A percentile compares a stretch with the other conserved stretches of the same genome.
phyloP scores from a whole-genome alignment of 139 green algal species.

The Chlorella vulgaris region DNA sequence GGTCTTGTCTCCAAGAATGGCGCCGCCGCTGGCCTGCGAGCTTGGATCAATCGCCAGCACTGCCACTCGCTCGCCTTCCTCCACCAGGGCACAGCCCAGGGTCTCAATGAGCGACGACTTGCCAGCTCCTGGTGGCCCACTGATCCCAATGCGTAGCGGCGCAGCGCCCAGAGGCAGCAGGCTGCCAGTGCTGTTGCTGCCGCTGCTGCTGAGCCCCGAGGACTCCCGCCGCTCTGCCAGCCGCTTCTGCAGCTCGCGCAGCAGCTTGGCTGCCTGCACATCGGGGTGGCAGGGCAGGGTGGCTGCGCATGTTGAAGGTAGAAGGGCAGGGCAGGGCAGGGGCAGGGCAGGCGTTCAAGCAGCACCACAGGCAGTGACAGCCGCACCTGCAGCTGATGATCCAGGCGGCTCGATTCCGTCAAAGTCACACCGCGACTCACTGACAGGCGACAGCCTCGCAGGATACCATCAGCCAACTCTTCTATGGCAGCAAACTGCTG shows the following conservation, averaged over 20 bases:
- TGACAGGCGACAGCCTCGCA: conserved; percentile 29
- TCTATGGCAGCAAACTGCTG: conserved; percentile 25
- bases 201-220: no score
- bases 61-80: conserved; percentile 53
- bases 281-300: no score
- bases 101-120: conserved; percentile 58
- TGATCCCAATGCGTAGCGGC: conserved; percentile 15
- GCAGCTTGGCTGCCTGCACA: conserved; percentile 54
- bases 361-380: no score
- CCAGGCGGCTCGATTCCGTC: conserved; percentile 47
- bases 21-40: conserved; percentile 47
- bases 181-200: neutral
- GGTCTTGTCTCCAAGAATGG: conserved; percentile 78
- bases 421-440: conserved; percentile 58
- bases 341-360: no score
- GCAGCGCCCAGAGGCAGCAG: neutral
- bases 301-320: no score
- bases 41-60: conserved; percentile 73
- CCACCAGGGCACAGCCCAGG: conserved; percentile 46
- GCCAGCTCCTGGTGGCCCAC: conserved; percentile 61
- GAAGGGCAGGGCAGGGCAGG: no score
- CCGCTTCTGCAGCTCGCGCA: conserved; percentile 42
- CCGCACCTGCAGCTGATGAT: conserved; percentile 41
- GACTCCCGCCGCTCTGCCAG: neutral
- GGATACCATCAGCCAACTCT: conserved; percentile 39